Conservation (phyloP, 1,284 basidiomycete genomes). For the Tilletia horrida region DNA sequence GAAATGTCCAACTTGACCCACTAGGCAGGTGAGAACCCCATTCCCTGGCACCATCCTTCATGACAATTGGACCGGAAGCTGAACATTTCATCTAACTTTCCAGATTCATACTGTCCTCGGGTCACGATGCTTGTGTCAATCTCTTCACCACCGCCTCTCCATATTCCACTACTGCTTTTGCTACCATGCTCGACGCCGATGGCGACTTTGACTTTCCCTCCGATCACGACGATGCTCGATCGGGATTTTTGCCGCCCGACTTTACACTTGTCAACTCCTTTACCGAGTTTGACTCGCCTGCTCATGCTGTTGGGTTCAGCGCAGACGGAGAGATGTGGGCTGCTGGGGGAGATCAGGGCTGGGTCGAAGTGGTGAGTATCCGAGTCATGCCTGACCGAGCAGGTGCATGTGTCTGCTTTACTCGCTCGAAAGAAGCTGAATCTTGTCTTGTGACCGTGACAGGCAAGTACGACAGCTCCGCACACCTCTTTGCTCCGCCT, state of each 20-base stretch:
- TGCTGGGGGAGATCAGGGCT: not conserved
- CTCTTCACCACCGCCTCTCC: slow-evolving; percentile 14
- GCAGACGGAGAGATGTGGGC: slow-evolving; percentile 15
- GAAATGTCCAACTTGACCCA: slow-evolving; percentile 1
- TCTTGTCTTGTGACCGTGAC: not conserved
- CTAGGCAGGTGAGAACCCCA: slow-evolving; percentile 1
- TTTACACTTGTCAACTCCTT: not conserved
- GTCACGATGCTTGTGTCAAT: slow-evolving; percentile 7
- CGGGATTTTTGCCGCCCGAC: slow-evolving; percentile 6
- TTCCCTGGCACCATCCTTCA: not conserved
- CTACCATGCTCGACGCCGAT: slow-evolving; percentile 2
- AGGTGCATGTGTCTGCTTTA: too few species aligned
- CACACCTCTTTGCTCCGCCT: not conserved
- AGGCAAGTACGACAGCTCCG: slow-evolving; percentile 4
- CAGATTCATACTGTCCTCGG: slow-evolving; percentile 10
- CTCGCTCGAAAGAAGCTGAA: too few species aligned
- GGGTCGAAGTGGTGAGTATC: slow-evolving; percentile 10
- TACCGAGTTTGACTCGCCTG: slow-evolving; percentile 10
- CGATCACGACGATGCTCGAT: not conserved
- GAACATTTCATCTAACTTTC: not conserved
- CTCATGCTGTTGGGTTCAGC: slow-evolving; percentile 13
- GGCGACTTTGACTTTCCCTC: not conserved
- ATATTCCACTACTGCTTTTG: slow-evolving; percentile 6
- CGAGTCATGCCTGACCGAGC: too few species aligned
- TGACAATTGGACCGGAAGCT: too few species aligned